Conservation (phyloP, 1,284 basidiomycete genomes). For the Microbotryum saponariae region DNA sequence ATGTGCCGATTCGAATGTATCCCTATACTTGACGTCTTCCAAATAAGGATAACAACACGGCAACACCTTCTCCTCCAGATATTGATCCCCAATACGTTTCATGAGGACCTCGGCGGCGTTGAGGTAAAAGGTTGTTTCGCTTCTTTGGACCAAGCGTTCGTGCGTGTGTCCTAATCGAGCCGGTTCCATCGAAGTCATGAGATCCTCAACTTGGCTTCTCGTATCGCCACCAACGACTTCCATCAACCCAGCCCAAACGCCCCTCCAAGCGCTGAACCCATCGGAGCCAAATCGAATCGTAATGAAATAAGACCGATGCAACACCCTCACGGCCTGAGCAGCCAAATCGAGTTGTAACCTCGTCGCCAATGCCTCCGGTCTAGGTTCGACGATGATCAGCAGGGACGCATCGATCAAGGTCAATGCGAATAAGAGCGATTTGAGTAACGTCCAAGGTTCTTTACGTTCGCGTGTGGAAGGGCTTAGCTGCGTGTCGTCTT, state of each 20-base stretch:
- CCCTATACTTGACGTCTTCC: slow-evolving; percentile 20
- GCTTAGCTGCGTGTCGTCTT: slow-evolving; percentile 15
- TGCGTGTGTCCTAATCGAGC: slow-evolving; percentile 1
- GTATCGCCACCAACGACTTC: slow-evolving; percentile 17
- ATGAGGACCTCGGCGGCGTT: slow-evolving; percentile 33
- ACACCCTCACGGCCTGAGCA: slow-evolving; percentile 19
- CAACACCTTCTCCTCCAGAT: slow-evolving; percentile 24
- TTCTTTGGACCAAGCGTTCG: slow-evolving; percentile 16
- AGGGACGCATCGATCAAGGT: slow-evolving; percentile 33
- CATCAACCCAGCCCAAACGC: slow-evolving; percentile 30
- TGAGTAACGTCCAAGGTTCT: slow-evolving; percentile 33
- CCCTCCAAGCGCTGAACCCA: slow-evolving; percentile 33
- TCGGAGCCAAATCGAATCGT: slow-evolving; percentile 31
- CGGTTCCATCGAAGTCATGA: too few species aligned
- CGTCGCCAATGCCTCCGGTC: background rate
- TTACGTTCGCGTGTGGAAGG: slow-evolving; percentile 20
- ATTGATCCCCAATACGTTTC: slow-evolving; percentile 18
- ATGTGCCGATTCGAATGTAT: slow-evolving; percentile 35
- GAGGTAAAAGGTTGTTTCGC: slow-evolving; percentile 31
- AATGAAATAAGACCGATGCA: slow-evolving; percentile 31
- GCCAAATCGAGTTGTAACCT: slow-evolving; percentile 23
- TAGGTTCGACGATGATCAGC: slow-evolving; percentile 25
- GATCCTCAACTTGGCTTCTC: too few species aligned
- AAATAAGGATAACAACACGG: slow-evolving; percentile 29
- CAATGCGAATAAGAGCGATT: slow-evolving; percentile 33